Conservation (phyloP, 2,329 filamentous ascomycete species). For the Clarireedia homoeocarpa region DNA sequence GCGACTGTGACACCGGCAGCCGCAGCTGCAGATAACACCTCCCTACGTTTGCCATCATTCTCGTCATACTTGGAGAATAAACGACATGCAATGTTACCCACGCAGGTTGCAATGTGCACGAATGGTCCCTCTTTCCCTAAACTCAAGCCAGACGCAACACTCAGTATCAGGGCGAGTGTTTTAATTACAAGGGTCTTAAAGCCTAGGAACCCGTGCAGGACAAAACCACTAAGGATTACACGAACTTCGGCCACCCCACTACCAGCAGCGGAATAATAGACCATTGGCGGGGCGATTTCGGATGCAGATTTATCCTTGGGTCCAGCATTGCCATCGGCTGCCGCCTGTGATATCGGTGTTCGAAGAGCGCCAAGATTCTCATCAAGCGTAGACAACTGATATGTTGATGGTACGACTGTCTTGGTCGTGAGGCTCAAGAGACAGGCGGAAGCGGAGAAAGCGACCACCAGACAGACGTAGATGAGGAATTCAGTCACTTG, state of each 20-base stretch:
- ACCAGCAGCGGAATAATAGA: conserved; percentile 92
- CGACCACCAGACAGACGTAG: conserved; percentile 65
- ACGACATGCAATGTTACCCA: conserved; percentile 91
- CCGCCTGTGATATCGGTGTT: conserved; percentile 28
- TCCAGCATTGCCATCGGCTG: conserved; percentile 39
- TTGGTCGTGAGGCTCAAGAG: conserved; percentile 82
- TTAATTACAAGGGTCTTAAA: conserved; percentile 82
- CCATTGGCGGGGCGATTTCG: conserved; percentile 56
- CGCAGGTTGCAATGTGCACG: conserved; percentile 93
- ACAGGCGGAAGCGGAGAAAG: conserved; percentile 65
- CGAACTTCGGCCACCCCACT: conserved; percentile 96
- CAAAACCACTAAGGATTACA: conserved; percentile 95
- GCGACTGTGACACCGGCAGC: conserved; percentile 90
- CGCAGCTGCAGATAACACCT: conserved; percentile 87
- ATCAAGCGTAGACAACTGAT: conserved; percentile 80
- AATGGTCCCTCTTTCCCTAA: conserved; percentile 90
- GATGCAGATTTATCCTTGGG: conserved; percentile 24
- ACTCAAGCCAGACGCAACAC: conserved; percentile 86
- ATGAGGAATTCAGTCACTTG: conserved; percentile 68
- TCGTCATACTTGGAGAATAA: conserved; percentile 89
- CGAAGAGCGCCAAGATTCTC: conserved; percentile 76
- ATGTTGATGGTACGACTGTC: conserved; percentile 83
- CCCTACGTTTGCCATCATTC: conserved; percentile 90
- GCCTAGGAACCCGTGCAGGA: conserved; percentile 91
- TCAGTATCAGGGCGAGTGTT: conserved; percentile 72